Percentiles rank a stretch among this genome's conserved stretches.
Conservation (phyloP, 169 alveolate species). For the Neospora caninum region DNA sequence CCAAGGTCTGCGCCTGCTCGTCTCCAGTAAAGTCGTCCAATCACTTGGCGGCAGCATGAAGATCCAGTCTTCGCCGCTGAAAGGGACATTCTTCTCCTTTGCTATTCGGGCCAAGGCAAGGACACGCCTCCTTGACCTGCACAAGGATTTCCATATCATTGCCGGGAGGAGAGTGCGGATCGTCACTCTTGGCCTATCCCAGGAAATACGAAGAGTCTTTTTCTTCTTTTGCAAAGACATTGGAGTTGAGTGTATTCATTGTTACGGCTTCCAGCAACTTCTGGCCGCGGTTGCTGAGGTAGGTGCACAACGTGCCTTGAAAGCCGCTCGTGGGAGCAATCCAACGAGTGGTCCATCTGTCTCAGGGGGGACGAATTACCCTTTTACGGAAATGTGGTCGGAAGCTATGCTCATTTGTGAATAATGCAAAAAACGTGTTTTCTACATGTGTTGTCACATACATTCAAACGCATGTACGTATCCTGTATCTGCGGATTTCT, state of each 20-base stretch:
- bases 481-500: no score
- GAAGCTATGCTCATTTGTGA: no score
- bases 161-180: background rate
- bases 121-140: slow-evolving; percentile 35
- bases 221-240: slow-evolving; percentile 56
- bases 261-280: slow-evolving; percentile 59
- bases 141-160: background rate
- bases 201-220: slow-evolving; percentile 41
- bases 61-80: slow-evolving; percentile 55
- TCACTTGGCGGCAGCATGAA: slow-evolving; percentile 54
- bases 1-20: slow-evolving; percentile 54
- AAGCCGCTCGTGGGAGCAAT: no score
- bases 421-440: no score
- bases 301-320: background rate
- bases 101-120: slow-evolving; percentile 42
- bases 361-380: no score
- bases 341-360: no score
- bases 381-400: no score
- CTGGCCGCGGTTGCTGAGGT: slow-evolving; percentile 20
- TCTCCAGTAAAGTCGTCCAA: slow-evolving; percentile 34
- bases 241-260: slow-evolving; percentile 45
- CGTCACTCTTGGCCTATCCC: slow-evolving; percentile 55
- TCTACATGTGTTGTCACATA: no score
- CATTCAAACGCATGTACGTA: no score
- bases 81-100: slow-evolving; percentile 60